phyloP scores from a whole-genome alignment of 2,329 filamentous ascomycete genomes.

The Claviceps maximensis region DNA sequence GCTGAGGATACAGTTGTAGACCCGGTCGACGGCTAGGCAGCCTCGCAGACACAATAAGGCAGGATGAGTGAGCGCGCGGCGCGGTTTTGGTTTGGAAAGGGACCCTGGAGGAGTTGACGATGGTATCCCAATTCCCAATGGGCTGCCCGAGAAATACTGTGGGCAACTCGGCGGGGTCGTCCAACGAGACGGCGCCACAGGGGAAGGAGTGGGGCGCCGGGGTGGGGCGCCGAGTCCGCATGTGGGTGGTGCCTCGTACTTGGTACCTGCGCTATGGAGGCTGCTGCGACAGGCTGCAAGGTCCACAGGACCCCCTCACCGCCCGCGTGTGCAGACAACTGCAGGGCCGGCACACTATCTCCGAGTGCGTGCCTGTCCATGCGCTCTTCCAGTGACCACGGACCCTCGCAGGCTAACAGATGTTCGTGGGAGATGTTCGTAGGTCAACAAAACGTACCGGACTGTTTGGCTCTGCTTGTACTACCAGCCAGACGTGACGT shows the following conservation, averaged over 20 bases:
- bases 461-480: too few relatives aligned
- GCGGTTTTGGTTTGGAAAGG: conserved; percentile 13
- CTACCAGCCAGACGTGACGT: too few relatives aligned
- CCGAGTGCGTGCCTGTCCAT: too few relatives aligned
- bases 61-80: conserved; percentile 22
- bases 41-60: neutral
- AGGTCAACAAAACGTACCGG: too few relatives aligned
- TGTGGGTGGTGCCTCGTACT: neutral
- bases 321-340: conserved; percentile 2
- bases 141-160: neutral
- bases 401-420: too few relatives aligned
- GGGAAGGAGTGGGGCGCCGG: conserved; percentile 1
- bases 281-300: neutral
- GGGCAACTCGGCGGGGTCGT: conserved; percentile 3
- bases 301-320: conserved; percentile 7
- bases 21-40: conserved; percentile 9
- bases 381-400: too few relatives aligned
- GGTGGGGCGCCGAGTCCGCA: neutral
- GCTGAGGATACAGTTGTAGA: conserved; percentile 10
- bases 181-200: conserved; percentile 3
- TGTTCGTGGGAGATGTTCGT: too few relatives aligned
- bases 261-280: neutral
- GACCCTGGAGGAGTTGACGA: conserved; percentile 16
- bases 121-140: conserved; percentile 9
- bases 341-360: too few relatives aligned